Percentiles rank a stretch among this genome's conserved stretches.
phyloP scores from a whole-genome alignment of 805 yeast species.

The Wickerhamomyces ciferrii region DNA sequence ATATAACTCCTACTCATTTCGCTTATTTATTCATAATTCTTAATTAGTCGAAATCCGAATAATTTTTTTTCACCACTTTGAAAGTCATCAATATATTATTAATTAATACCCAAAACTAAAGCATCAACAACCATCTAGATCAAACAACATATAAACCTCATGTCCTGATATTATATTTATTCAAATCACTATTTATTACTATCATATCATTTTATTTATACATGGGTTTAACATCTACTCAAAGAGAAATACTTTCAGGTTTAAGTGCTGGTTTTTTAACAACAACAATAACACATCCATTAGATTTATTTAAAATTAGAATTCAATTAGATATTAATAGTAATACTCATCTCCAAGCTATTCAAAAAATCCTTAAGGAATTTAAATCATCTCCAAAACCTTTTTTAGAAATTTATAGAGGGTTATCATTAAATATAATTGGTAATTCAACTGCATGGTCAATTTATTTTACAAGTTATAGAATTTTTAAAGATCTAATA shows the following conservation, averaged over 20 bases:
- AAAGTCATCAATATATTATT: not conserved
- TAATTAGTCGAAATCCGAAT: not conserved
- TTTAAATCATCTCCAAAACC: constrained; percentile 1
- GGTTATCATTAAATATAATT: constrained; percentile 49
- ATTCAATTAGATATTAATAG: constrained; percentile 56
- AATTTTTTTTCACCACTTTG: not conserved
- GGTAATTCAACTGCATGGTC: constrained; percentile 93
- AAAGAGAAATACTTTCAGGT: constrained; percentile 62
- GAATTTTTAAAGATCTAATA: constrained; percentile 44
- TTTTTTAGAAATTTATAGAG: constrained; percentile 13
- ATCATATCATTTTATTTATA: too few relatives aligned
- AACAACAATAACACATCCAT: constrained; percentile 80
- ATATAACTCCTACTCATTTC: too few relatives aligned
- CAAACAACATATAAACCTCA: not conserved
- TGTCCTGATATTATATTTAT: not conserved
- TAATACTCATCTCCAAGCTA: constrained; percentile 24
- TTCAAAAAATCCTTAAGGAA: constrained; percentile 16
- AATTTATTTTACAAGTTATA: constrained; percentile 74
- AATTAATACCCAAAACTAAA: too few relatives aligned
- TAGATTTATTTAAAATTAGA: constrained; percentile 80
- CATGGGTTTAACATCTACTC: constrained; percentile 3
- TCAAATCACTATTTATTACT: too few relatives aligned
- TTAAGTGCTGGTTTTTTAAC: constrained; percentile 76
- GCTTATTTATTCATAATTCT: too few relatives aligned
- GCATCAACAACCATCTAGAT: too few relatives aligned